Conservation (phyloP, 441 rosid species). For the Rhodomyrtus psidioides region DNA sequence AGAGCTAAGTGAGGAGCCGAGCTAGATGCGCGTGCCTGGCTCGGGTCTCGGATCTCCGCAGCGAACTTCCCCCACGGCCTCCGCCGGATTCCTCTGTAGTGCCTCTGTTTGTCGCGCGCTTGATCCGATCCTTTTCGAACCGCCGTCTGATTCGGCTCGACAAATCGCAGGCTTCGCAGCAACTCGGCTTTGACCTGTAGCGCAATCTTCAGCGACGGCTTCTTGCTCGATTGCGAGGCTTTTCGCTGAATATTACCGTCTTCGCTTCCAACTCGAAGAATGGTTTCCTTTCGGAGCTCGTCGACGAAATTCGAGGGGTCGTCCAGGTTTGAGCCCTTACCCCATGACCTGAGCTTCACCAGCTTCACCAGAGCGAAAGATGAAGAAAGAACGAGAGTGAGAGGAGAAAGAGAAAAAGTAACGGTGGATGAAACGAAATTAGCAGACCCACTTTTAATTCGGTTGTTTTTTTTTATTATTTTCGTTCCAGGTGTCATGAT, state of each 20-base stretch:
- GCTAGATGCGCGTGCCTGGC: constrained; percentile 73
- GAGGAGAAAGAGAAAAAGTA: too few species aligned
- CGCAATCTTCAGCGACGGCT: constrained; percentile 39
- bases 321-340: too few species aligned
- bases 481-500: too few species aligned
- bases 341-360: too few species aligned
- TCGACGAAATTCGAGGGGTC: not conserved
- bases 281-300: not conserved
- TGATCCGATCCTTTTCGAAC: not conserved
- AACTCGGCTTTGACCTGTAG: constrained; percentile 36
- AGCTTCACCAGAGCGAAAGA: too few species aligned
- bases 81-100: constrained; percentile 79
- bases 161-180: constrained; percentile 43
- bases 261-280: constrained; percentile 7
- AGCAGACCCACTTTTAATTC: too few species aligned
- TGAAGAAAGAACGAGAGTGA: too few species aligned
- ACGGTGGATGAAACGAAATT: too few species aligned
- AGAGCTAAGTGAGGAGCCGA: constrained; percentile 23
- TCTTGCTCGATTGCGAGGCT: constrained; percentile 18
- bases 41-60: constrained; percentile 91
- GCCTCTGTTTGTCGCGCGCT: constrained; percentile 25
- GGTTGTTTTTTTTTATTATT: too few species aligned
- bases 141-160: constrained; percentile 6
- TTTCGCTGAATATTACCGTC: not conserved
- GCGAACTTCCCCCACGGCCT: constrained; percentile 98